Conservation (phyloP, 2,329 filamentous ascomycete species). For the Aspergillus sp. region DNA sequence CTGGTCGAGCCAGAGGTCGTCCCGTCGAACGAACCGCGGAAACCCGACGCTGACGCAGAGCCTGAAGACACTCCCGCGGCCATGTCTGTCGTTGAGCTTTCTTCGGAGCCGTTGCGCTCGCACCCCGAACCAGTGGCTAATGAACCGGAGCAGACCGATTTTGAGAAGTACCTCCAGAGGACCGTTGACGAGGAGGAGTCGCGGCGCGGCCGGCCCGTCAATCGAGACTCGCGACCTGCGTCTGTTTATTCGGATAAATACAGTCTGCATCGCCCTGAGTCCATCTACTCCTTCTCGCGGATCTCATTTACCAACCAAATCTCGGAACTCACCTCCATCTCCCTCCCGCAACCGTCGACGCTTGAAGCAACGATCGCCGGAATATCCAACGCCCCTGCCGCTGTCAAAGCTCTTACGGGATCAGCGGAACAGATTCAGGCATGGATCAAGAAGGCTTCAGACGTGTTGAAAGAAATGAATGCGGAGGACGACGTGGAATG, state of each 20-base stretch:
- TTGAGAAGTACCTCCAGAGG: constrained; percentile 34
- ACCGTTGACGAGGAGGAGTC: constrained; percentile 24
- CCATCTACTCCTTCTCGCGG: constrained; percentile 86
- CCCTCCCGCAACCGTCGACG: constrained; percentile 74
- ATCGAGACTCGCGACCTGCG: no score
- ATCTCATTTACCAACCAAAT: constrained; percentile 90
- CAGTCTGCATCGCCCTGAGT: constrained; percentile 58
- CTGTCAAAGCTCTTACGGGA: constrained; percentile 70
- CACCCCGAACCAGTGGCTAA: constrained; percentile 8
- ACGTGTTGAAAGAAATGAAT: constrained; percentile 80
- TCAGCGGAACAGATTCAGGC: constrained; percentile 85
- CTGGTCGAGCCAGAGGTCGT: constrained; percentile 3
- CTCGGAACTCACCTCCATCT: constrained; percentile 80
- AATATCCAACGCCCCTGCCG: constrained; percentile 76
- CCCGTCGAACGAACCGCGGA: constrained; percentile 1
- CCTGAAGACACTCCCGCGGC: constrained; percentile 4
- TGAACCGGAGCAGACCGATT: constrained; percentile 23
- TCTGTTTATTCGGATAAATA: constrained; percentile 37
- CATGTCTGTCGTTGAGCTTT: constrained; percentile 24
- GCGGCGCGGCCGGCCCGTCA: no score
- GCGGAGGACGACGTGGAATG: constrained; percentile 97
- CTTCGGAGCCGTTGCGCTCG: constrained; percentile 13
- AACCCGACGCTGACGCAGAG: constrained; percentile 3
- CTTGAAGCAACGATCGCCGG: constrained; percentile 74
- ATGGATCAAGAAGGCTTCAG: constrained; percentile 88